Evolutionary conservation across 2,329 filamentous ascomycete genomes (phyloP), one percentile per base, ranked within the genome.

Genomic region (Aphanocladium album): DNA sequence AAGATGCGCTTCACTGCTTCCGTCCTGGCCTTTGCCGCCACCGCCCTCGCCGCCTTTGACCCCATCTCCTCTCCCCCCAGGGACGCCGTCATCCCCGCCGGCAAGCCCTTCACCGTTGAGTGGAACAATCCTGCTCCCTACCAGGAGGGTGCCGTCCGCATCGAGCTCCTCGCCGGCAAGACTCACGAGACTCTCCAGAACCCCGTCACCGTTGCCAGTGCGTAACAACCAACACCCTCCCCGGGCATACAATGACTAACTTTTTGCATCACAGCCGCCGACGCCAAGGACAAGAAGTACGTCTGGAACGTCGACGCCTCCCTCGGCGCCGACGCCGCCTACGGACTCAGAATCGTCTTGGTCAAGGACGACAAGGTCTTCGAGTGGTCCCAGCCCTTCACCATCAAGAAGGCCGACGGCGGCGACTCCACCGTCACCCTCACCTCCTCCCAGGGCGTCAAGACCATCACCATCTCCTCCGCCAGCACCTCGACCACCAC

Each of bases 351-450:
- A 74, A 76, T 88, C 73, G 71, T 71, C 64, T 76, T 80, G 39
- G 78, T 82, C 66, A 73, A 71, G 64, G 69, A 84, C 74, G 58
- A 74, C 23, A 64, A 54, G 12, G 73, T 79, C 69, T 84, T 83
- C 79, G 84, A 88, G 79, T 87, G 81, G 79, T 85, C 83, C 60
- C 80, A 80, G 76, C 83, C 83, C 67, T 88, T 88, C 78, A 67
- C 76, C 68, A 84, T 85, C 68, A 68, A 70, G 60, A 74, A 69
- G 51, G 69, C 63, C 50, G 67, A 63, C 27, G 66, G 60, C 53
- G 60, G 61, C 55, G 52, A 64, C 62, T 57, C 69, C 43, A 71
- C 69, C 66, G 61, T 66, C 62, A 69, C 70, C 63, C 51, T 67
- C 50, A 73, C 67, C 64, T 67, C 66, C 57, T 65, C 68, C 54